Conservation (phyloP, 768 basidiomycete genomes). For the Asterophora lycoperdoides region DNA sequence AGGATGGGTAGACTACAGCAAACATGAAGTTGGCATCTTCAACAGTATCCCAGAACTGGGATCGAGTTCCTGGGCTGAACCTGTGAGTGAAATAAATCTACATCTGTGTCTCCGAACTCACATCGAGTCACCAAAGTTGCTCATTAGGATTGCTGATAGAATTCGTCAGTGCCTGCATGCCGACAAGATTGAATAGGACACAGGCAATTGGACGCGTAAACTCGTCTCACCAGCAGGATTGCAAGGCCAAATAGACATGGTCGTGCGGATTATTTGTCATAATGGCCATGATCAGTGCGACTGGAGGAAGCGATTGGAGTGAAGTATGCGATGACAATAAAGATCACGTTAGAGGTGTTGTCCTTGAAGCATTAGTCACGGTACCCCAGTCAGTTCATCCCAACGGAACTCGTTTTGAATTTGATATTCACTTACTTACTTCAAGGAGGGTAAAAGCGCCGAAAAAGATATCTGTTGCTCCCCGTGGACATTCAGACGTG, state of each 20-base stretch:
- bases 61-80: conserved; percentile 9
- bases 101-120: neutral
- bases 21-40: conserved; percentile 1
- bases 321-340: neutral
- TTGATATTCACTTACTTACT: too few species aligned
- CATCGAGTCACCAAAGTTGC: too few species aligned
- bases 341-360: too few species aligned
- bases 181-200: neutral
- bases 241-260: neutral
- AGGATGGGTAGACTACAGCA: conserved; percentile 3
- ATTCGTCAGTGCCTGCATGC: neutral
- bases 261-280: neutral
- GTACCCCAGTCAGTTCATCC: too few species aligned
- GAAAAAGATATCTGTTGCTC: too few species aligned
- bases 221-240: neutral
- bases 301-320: neutral
- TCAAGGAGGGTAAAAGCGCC: too few species aligned
- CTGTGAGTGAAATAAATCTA: neutral
- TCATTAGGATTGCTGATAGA: neutral
- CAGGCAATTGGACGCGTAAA: neutral
- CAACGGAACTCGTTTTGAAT: too few species aligned
- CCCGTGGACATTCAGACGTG: too few species aligned
- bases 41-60: conserved; percentile 6
- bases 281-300: neutral
- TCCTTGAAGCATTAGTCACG: too few species aligned